Conservation (phyloP, 768 basidiomycete species). For the Mycena albidolilacea region DNA sequence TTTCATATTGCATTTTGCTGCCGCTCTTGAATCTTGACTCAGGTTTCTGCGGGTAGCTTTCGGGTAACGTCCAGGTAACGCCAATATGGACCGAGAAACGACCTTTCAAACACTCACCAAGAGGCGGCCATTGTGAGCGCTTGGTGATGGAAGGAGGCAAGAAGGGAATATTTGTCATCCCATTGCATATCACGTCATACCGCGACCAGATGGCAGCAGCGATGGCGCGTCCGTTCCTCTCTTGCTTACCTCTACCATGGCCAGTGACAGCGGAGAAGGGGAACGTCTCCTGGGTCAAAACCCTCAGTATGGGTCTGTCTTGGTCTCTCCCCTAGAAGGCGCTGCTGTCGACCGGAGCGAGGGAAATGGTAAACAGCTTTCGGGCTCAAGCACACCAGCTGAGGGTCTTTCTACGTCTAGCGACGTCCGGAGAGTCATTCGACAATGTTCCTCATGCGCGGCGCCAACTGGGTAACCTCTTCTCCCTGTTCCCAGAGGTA, state of each 20-base stretch:
- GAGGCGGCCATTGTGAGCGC: no score
- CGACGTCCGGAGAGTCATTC: conserved; percentile 35
- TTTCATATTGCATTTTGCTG: no score
- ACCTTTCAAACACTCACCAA: no score
- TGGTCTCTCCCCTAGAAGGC: conserved; percentile 34
- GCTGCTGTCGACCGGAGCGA: conserved; percentile 34
- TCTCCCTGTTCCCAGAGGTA: neutral
- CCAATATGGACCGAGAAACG: no score
- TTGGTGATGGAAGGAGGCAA: no score
- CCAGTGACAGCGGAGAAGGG: conserved; percentile 1
- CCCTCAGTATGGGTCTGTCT: conserved; percentile 24
- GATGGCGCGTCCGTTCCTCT: neutral
- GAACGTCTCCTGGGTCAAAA: conserved; percentile 6
- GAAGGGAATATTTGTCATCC: neutral
- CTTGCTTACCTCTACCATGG: conserved; percentile 18
- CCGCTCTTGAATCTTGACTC: no score
- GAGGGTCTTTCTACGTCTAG: neutral
- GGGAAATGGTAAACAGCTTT: conserved; percentile 25
- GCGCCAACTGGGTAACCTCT: conserved; percentile 29
- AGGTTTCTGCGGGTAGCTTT: no score
- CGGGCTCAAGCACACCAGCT: neutral
- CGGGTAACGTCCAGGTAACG: no score
- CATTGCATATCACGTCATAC: conserved; percentile 1
- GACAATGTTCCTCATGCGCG: conserved; percentile 38
- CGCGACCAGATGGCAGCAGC: neutral